phyloP scores from a whole-genome alignment of 305 asterid genomes.

The Fraxinus angustifolia region DNA sequence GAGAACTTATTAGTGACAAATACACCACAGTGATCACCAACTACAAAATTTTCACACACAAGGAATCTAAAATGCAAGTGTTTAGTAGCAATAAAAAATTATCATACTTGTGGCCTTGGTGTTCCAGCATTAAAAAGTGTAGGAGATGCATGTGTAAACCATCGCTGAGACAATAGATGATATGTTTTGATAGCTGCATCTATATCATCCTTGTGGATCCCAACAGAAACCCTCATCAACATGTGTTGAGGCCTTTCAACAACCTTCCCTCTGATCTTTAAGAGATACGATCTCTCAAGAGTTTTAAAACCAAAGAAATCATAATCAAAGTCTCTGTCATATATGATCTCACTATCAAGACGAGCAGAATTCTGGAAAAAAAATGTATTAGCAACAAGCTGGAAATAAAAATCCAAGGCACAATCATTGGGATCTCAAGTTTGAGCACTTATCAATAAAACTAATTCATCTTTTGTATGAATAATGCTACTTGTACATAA shows the following conservation, averaged over 20 bases:
- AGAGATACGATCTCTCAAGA: conserved; percentile 87
- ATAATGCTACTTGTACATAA: too few relatives aligned
- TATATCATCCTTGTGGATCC: conserved; percentile 82
- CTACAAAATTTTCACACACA: neutral
- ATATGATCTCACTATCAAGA: conserved; percentile 91
- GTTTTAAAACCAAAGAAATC: conserved; percentile 96
- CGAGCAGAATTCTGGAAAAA: conserved; percentile 63
- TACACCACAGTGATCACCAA: neutral
- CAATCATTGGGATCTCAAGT: neutral
- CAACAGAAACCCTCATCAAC: conserved; percentile 97
- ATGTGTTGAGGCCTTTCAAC: conserved; percentile 98
- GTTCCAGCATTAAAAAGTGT: conserved; percentile 96
- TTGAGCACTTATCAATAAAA: neutral
- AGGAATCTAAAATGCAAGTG: neutral
- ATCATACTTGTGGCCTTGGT: conserved; percentile 82
- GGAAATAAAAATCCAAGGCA: neutral
- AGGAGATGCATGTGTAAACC: conserved; percentile 99
- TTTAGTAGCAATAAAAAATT: neutral
- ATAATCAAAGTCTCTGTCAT: conserved; percentile 91
- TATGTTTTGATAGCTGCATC: conserved; percentile 75
- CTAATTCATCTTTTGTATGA: neutral
- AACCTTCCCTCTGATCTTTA: conserved; percentile 71
- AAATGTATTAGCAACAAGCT: neutral
- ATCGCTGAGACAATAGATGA: conserved; percentile 85
- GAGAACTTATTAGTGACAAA: neutral